phyloP scores from a whole-genome alignment of 1,284 basidiomycete genomes.

The Fomitopsis schrenkii region DNA sequence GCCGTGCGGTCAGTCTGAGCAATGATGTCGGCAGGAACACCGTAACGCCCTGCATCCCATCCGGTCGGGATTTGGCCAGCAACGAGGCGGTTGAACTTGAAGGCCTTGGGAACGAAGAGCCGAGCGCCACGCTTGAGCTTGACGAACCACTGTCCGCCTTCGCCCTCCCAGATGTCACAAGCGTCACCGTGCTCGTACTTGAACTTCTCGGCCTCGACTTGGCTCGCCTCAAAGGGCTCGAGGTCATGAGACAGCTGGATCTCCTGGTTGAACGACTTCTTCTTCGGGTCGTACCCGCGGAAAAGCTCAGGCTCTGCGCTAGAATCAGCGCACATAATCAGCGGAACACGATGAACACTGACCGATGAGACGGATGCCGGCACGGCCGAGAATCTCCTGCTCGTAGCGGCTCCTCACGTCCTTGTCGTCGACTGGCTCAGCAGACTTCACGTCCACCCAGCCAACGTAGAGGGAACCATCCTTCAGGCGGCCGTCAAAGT shows the following conservation, averaged over 20 bases:
- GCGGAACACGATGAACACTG: conserved; percentile 22
- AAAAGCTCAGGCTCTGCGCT: conserved; percentile 90
- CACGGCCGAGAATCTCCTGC: conserved; percentile 88
- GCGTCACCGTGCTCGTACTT: conserved; percentile 96
- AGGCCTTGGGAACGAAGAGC: conserved; percentile 91
- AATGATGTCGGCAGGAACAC: conserved; percentile 97
- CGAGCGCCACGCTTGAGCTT: conserved; percentile 99
- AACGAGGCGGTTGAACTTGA: conserved; percentile 92
- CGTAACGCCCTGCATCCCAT: conserved; percentile 94
- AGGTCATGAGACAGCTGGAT: conserved; percentile 96
- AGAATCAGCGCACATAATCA: conserved; percentile 12
- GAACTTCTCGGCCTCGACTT: conserved; percentile 92
- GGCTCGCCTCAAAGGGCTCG: conserved; percentile 91
- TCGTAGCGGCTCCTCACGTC: conserved; percentile 93
- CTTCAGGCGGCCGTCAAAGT: conserved; percentile 96
- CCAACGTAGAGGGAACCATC: conserved; percentile 91
- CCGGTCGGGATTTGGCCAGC: conserved; percentile 97
- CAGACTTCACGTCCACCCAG: conserved; percentile 96
- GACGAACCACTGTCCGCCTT: conserved; percentile 92
- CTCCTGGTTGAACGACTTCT: conserved; percentile 97
- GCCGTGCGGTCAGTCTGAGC: conserved; percentile 93
- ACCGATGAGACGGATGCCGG: conserved; percentile 97
- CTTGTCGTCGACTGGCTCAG: conserved; percentile 97
- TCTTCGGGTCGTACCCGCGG: conserved; percentile 95
- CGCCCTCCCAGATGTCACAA: conserved; percentile 90